Evolutionary conservation across 768 basidiomycete genomes (phyloP), one percentile per base, ranked within the genome.

Genomic region (Tephrocybe sp.): DNA sequence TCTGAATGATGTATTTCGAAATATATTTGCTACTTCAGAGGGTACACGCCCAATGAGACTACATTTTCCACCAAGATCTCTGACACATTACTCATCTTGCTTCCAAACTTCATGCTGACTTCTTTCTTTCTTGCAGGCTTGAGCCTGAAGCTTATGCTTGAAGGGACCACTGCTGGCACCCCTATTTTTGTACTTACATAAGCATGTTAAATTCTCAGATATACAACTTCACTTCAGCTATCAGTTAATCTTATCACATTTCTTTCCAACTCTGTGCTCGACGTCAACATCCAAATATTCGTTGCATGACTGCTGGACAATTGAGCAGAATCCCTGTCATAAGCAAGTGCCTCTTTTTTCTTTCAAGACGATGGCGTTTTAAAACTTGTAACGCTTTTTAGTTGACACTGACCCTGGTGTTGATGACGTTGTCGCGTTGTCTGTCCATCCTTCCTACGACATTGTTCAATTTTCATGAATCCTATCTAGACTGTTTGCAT

Each of bases 1-100:
- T 31, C 45, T 53, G 54, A 52, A 60, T 73, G 72, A 76, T 72
- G 74, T 63, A 68, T 54, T 62, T 54, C 39, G 49, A 54, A 60
- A 65, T 73, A 87, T 88, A 89, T 89, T 89, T 89, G 87, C 87
- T 89, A 89, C 87, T 91, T 89, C 86, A 87, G 87, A 89, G 85
- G 78, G 78, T 63, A 65, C 38, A 31, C 48, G 59, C 75, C 78
- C 84, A 62, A 87, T 87, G 87, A 88, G 84, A 87, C 80, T 65
- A 84, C 59, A 65, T 78, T 83, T 75, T 82, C 77, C 83, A 85
- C 83, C 83, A 84, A 86, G 83, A 85, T 85, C 85, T 81, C 86
- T 88, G 84, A 87, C 71, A 63, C 57, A 60, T 58, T 35, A 86
- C 71, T 64, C 58, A 60, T 59, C 39, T 53, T 33, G 4, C 12